A percentile compares a stretch with the other conserved stretches of the same genome.
These are phyloP conservation scores for Lactarius indigo DNA, from an alignment of 768 basidiomycete genomes.

Conservation along the genomic window DNA sequence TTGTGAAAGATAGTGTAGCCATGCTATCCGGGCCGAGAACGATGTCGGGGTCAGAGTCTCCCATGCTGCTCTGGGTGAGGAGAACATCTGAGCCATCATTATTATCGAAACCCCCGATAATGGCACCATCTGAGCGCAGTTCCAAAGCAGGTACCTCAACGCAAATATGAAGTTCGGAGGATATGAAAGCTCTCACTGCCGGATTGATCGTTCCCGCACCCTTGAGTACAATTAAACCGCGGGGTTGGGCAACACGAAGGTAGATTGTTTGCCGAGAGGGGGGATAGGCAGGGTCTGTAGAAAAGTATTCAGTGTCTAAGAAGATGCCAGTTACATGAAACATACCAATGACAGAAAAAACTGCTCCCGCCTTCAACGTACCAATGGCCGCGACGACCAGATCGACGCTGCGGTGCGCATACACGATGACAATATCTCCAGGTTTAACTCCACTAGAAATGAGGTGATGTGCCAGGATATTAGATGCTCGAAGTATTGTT, in stretches of 20 bases:
- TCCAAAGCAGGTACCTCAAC: slow-evolving; percentile 89
- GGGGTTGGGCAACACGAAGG: slow-evolving; percentile 87
- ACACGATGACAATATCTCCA: slow-evolving; percentile 98
- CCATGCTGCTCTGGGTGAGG: slow-evolving; percentile 46
- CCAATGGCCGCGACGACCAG: slow-evolving; percentile 97
- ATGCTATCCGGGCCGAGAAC: slow-evolving; percentile 91
- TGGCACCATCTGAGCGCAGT: slow-evolving; percentile 57
- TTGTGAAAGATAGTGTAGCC: slow-evolving; percentile 94
- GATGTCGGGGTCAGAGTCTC: slow-evolving; percentile 73
- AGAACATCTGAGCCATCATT: slow-evolving; percentile 57
- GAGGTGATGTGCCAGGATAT: slow-evolving; percentile 87
- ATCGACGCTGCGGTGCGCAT: slow-evolving; percentile 93
- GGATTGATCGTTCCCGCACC: slow-evolving; percentile 82
- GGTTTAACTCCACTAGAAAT: slow-evolving; percentile 80
- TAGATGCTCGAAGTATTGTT: slow-evolving; percentile 79
- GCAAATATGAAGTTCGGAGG: slow-evolving; percentile 74
- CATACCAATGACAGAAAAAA: slow-evolving; percentile 95
- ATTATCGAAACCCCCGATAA: slow-evolving; percentile 56
- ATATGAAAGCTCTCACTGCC: slow-evolving; percentile 79
- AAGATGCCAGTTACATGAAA: slow-evolving; percentile 16
- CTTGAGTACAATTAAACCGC: slow-evolving; percentile 85
- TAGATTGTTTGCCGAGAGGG: slow-evolving; percentile 90
- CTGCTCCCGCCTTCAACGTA: slow-evolving; percentile 91
- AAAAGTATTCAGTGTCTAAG: slow-evolving; percentile 4
- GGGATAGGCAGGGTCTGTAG: slow-evolving; percentile 91